Evolutionary conservation across 83 land plant genomes (phyloP).

Genomic region (Picea abies): DNA sequence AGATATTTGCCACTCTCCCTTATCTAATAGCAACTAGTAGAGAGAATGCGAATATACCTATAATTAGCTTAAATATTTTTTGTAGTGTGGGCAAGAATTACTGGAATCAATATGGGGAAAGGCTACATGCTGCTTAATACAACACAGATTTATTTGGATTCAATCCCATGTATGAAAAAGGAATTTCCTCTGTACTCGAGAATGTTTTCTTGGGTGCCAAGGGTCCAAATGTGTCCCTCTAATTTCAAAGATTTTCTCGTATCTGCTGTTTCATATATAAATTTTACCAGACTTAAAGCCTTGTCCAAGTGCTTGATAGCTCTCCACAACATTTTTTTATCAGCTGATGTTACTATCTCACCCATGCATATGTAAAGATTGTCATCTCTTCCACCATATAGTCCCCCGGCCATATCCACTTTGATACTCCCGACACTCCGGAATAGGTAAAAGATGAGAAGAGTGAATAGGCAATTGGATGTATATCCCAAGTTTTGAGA

Average conservation of each 20-base stretch:
- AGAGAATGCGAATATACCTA: no score
- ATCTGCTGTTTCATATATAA: constrained; percentile 6
- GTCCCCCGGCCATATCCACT: constrained; percentile 2
- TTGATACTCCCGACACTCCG: neutral
- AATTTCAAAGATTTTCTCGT: neutral
- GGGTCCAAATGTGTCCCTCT: constrained; percentile 11
- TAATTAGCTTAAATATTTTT: no score
- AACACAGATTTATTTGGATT: neutral
- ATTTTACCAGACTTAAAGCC: neutral
- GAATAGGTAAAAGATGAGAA: constrained; percentile 7
- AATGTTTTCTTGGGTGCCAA: constrained; percentile 4
- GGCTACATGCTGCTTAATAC: neutral
- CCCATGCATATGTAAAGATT: constrained; percentile 4
- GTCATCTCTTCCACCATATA: neutral
- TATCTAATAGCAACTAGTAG: no score
- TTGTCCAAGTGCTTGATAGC: constrained; percentile 11
- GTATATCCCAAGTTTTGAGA: constrained; percentile 2
- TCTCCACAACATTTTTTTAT: constrained; percentile 11
- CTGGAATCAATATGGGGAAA: neutral
- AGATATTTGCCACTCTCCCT: no score
- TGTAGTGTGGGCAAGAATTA: neutral
- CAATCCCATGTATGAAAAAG: constrained; percentile 7
- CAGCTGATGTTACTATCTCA: constrained; percentile 12
- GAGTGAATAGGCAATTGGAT: constrained; percentile 5
- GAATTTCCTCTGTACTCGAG: constrained; percentile 3